These are phyloP conservation scores for Thalassiosira profunda DNA, from an alignment of 108 stramenopile genomes.

Conservation along the genomic window DNA sequence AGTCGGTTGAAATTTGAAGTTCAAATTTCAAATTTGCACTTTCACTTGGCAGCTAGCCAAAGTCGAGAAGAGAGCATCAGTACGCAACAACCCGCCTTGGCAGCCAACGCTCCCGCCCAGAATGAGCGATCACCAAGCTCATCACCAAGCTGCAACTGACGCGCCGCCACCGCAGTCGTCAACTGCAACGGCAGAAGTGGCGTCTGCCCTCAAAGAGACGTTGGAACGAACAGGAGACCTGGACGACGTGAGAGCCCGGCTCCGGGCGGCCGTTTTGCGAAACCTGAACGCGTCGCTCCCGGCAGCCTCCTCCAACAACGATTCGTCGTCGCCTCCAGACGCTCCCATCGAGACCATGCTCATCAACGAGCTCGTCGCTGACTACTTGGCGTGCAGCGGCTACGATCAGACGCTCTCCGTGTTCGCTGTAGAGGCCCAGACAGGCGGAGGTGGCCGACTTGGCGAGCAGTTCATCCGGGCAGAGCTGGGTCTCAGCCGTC, in stretches of 20 bases:
- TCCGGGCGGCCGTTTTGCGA: constrained; percentile 19
- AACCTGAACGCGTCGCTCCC: constrained; percentile 17
- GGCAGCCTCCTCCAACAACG: not conserved
- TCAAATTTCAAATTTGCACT: too few relatives aligned
- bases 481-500: constrained; percentile 24
- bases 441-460: not conserved
- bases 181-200: constrained; percentile 1
- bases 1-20: too few relatives aligned
- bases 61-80: too few relatives aligned
- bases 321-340: not conserved
- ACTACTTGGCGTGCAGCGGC: constrained; percentile 28
- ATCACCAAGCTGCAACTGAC: too few relatives aligned
- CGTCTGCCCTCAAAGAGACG: constrained; percentile 22
- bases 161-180: too few relatives aligned
- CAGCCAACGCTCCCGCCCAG: too few relatives aligned
- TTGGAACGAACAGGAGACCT: constrained; percentile 20
- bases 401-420: constrained; percentile 22
- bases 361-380: constrained; percentile 35
- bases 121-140: too few relatives aligned
- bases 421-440: constrained; percentile 14
- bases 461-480: constrained; percentile 12
- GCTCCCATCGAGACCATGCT: constrained; percentile 26
- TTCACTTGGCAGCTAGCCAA: too few relatives aligned
- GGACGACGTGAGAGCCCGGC: constrained; percentile 4
- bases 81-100: too few relatives aligned